Evolutionary conservation across 139 green algal genomes (phyloP).

Genomic region (Klebsormidium nitens): DNA sequence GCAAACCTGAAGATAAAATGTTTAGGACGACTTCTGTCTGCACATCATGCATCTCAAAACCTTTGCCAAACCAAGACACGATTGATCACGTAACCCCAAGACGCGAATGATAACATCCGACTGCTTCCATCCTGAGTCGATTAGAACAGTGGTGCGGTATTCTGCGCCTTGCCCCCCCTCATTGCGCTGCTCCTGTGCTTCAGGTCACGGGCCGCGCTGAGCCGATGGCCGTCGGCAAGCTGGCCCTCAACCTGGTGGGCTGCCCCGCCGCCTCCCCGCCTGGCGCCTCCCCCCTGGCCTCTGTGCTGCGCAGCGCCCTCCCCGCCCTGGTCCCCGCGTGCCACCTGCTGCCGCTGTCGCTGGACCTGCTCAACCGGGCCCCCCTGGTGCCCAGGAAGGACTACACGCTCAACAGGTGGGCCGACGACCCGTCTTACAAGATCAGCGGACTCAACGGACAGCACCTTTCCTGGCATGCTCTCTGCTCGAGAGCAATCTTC

Average conservation of each 20-base stretch:
- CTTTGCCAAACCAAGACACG: not conserved
- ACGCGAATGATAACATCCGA: not conserved
- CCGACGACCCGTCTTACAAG: too few relatives aligned
- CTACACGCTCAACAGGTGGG: slow-evolving; percentile 33
- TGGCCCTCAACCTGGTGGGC: slow-evolving; percentile 34
- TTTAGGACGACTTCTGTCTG: not conserved
- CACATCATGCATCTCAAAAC: not conserved
- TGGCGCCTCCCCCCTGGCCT: not conserved
- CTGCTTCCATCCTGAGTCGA: not conserved
- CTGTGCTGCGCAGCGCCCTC: slow-evolving; percentile 9
- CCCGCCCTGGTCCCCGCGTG: slow-evolving; percentile 16
- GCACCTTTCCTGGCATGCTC: too few relatives aligned
- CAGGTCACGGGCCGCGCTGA: slow-evolving; percentile 23
- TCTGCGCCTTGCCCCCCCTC: too few relatives aligned
- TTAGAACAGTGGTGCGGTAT: too few relatives aligned
- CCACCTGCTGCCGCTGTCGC: slow-evolving; percentile 16
- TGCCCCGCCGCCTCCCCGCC: not conserved
- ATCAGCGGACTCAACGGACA: too few relatives aligned
- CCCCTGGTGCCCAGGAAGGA: slow-evolving; percentile 28
- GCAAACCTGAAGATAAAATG: too few relatives aligned
- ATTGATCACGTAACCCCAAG: not conserved
- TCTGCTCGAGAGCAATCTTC: too few relatives aligned
- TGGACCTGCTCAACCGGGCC: slow-evolving; percentile 30
- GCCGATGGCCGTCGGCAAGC: slow-evolving; percentile 23
- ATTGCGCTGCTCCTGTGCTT: not conserved